A percentile compares a stretch with the other conserved stretches of the same genome.
Conservation (phyloP, 805 yeast species). For the Lipomyces sp. region DNA sequence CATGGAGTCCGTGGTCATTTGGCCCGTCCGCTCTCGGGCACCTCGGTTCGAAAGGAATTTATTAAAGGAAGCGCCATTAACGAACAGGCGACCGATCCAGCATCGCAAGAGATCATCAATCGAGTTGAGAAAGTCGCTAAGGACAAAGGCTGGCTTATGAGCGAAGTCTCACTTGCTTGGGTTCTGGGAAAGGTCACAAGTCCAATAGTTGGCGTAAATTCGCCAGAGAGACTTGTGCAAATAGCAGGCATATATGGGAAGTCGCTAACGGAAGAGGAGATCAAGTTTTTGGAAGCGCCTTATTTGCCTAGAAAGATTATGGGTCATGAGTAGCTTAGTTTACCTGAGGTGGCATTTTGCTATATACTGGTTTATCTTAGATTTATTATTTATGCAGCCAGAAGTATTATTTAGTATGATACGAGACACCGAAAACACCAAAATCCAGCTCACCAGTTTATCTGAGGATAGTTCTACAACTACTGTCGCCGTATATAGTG, state of each 20-base stretch:
- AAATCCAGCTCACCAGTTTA: no score
- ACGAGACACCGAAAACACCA: no score
- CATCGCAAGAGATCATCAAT: constrained; percentile 38
- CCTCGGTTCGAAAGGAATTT: no score
- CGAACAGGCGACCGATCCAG: no score
- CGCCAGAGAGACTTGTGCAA: constrained; percentile 52
- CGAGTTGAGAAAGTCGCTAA: constrained; percentile 51
- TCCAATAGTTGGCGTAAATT: constrained; percentile 56
- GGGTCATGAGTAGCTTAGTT: no score
- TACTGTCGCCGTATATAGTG: no score
- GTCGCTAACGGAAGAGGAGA: constrained; percentile 39
- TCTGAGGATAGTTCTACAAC: no score
- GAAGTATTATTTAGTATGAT: no score
- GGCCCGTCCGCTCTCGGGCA: constrained; percentile 56
- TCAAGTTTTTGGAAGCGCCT: constrained; percentile 36
- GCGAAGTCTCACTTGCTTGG: constrained; percentile 54
- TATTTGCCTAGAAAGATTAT: constrained; percentile 33
- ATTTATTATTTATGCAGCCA: no score
- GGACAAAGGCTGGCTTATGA: constrained; percentile 49
- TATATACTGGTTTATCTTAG: no score
- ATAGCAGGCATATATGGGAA: constrained; percentile 45
- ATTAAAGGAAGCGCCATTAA: no score
- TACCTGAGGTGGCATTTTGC: no score
- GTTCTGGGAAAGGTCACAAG: constrained; percentile 47
- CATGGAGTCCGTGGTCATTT: constrained; percentile 58